phyloP scores from a whole-genome alignment of 1,139 yeast species.

The Saccharomycopsis phalli region DNA sequence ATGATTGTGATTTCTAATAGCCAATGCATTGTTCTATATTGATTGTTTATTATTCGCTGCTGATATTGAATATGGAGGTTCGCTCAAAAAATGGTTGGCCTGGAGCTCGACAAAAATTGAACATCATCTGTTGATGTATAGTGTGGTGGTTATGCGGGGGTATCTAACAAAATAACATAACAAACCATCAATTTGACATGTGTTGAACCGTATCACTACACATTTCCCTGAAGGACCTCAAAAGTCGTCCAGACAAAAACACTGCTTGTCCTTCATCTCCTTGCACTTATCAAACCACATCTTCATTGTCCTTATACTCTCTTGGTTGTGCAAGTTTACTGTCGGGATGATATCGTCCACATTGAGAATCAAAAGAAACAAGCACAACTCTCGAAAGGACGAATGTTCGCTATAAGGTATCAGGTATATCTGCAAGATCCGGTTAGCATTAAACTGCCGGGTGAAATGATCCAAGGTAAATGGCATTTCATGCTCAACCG shows the following conservation, averaged over 20 bases:
- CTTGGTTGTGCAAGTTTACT: constrained; percentile 46
- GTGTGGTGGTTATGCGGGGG: background rate
- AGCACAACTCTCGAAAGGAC: constrained; percentile 68
- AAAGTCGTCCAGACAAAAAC: constrained; percentile 12
- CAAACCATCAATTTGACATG: background rate
- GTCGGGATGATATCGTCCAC: constrained; percentile 64
- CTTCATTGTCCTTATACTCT: constrained; percentile 33
- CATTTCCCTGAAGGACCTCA: background rate
- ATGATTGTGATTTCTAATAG: no score
- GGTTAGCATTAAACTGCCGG: constrained; percentile 27
- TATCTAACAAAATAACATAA: background rate
- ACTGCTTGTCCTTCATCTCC: constrained; percentile 9
- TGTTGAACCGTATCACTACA: background rate
- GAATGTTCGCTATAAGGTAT: constrained; percentile 94
- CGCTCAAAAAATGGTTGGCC: no score
- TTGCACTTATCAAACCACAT: constrained; percentile 28
- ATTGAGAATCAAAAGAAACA: constrained; percentile 47
- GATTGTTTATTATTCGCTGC: no score
- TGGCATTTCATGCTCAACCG: constrained; percentile 19
- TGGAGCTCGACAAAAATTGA: no score
- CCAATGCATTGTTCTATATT: no score
- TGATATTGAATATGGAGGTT: no score
- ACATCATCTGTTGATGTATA: no score
- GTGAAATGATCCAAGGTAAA: constrained; percentile 25
- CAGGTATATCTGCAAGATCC: constrained; percentile 39